Base-by-base conservation (phyloP, 495 filamentous ascomycete species). In the Apiosordaria backusii region DNA sequence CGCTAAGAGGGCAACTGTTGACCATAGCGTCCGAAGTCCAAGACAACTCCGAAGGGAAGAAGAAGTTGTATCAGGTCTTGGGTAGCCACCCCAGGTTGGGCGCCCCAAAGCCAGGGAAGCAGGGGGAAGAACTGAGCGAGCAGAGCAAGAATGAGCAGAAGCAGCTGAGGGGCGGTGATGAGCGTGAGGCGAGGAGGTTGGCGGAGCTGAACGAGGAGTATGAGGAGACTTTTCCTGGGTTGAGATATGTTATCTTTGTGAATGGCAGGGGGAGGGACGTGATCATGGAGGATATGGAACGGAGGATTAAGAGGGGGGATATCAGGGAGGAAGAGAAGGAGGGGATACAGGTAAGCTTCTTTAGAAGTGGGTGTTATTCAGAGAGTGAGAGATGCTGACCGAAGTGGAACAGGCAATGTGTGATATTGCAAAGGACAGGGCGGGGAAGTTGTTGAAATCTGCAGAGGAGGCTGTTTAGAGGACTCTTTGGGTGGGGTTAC, bases 231-330 rank as follows among this genome's bases (percentile, higher is more conserved):
- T 99, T 96, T 78, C 92, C 92, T 7, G 90, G 94, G 4, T 73
- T 98, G 74, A 81, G 88, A 79, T 97, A 96, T 82, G 91, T 97
- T 83, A 87, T 92, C 7, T 99, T 96, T 78, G 95, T 97, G 62
- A 92, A 97, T 79, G 92, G 93, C 21, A 84, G 92, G 67, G 80
- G 82, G 65, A 82, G 92, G 55, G 79, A 81, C 22, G 82, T 85
- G 64, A 89, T 99, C 52, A 90, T 97, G 89, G 83, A 85, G 64
- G 90, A 97, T 75, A 97, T 97, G 91, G 81, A 85, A 61, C 72
- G 81, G 66, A 83, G 95, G 65, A 97, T 97, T 75, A 84, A 81
- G 19, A 81, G 88, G 64, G 86, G 83, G 9, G 84, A 96, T 77
- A 73, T 85, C 35, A 80, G 85, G 62, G 78, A 75, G 16, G 95